Conservation (phyloP, 495 filamentous ascomycete species). For the Neurospora cerealis region DNA sequence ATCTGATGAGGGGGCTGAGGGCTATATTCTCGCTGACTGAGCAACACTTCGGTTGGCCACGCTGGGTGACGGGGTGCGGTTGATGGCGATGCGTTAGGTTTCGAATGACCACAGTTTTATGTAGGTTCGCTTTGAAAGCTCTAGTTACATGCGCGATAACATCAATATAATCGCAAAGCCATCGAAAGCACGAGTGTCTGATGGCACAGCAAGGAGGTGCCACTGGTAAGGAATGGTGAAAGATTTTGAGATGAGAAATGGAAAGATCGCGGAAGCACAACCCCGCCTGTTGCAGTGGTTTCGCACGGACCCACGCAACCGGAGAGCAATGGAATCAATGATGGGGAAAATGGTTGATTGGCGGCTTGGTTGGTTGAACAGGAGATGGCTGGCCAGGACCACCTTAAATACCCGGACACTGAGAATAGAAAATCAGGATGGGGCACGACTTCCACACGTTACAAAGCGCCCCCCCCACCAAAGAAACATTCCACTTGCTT, state of each 20-base stretch:
- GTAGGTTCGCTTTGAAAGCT: not conserved
- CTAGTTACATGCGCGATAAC: not conserved
- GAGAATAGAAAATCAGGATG: no score
- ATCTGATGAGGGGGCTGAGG: conserved; percentile 9
- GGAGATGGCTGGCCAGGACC: no score
- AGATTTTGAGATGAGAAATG: not conserved
- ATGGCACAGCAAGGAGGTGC: not conserved
- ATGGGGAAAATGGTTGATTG: no score
- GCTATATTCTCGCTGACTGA: conserved; percentile 8
- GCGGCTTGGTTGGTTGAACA: no score
- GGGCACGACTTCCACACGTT: no score
- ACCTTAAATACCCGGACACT: no score
- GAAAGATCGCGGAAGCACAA: not conserved
- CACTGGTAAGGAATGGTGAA: not conserved
- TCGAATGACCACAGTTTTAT: not conserved
- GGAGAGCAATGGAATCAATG: no score
- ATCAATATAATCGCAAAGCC: not conserved
- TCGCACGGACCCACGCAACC: no score
- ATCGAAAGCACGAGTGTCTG: not conserved
- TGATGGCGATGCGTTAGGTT: not conserved
- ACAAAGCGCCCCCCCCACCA: no score
- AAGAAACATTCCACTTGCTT: no score
- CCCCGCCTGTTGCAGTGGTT: not conserved
- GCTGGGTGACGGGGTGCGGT: not conserved
- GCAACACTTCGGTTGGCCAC: not conserved